Evolutionary conservation across 495 filamentous ascomycete genomes (phyloP).

Genomic region (Filosporella fistucella): DNA sequence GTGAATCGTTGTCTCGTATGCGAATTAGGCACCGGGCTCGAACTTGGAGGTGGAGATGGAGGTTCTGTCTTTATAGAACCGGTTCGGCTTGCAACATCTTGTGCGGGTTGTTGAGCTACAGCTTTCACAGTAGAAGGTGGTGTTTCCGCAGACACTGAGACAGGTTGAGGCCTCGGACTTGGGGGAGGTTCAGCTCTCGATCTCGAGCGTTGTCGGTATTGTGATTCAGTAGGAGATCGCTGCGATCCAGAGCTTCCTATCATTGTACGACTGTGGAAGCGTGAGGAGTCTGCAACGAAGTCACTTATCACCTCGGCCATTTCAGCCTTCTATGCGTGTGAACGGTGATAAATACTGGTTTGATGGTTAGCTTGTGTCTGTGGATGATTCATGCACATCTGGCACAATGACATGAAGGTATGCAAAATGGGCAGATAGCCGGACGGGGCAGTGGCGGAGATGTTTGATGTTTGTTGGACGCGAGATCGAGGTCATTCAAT

Average conservation of each 20-base stretch:
- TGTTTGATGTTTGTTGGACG: neutral
- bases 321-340: conserved; percentile 21
- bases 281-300: conserved; percentile 21
- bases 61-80: conserved; percentile 1
- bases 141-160: conserved; percentile 2
- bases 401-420: neutral
- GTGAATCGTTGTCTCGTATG: conserved; percentile 14
- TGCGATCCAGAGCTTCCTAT: conserved; percentile 14
- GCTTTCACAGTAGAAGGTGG: conserved; percentile 10
- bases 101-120: neutral
- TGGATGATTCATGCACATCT: neutral
- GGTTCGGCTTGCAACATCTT: conserved; percentile 1
- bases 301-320: conserved; percentile 31
- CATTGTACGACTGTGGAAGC: conserved; percentile 17
- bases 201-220: conserved; percentile 17
- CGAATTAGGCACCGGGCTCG: conserved; percentile 11
- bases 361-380: conserved; percentile 15
- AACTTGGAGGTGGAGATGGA: conserved; percentile 18
- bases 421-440: neutral
- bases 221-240: conserved; percentile 18
- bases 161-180: conserved; percentile 19
- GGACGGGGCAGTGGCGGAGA: neutral
- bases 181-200: conserved; percentile 18
- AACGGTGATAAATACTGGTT: conserved; percentile 8
- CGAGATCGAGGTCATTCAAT: neutral